Evolutionary conservation across 305 asterid genomes (phyloP).

Genomic region (Striga hermonthica): DNA sequence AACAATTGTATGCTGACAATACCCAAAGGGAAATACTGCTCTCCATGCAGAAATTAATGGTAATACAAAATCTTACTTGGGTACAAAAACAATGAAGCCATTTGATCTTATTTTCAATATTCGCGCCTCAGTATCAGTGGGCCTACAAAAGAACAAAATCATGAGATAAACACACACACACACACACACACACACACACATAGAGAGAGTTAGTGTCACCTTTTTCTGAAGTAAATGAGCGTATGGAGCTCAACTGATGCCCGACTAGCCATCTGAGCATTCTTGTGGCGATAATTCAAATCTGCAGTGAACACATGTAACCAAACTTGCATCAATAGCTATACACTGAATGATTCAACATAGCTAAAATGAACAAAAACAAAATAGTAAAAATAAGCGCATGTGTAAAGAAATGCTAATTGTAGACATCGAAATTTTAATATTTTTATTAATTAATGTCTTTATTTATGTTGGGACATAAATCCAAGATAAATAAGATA

Average conservation of each 20-base stretch:
- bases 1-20: constrained; percentile 1
- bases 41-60: not conserved
- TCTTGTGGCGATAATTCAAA: constrained; percentile 91
- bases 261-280: constrained; percentile 99
- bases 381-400: constrained; percentile 6
- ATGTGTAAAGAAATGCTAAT: constrained; percentile 1
- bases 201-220: constrained; percentile 40
- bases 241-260: constrained; percentile 97
- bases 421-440: too few species aligned
- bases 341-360: not conserved
- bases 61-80: constrained; percentile 54
- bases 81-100: constrained; percentile 94
- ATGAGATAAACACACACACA: constrained; percentile 10
- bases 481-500: too few species aligned
- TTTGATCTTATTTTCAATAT: constrained; percentile 84
- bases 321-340: constrained; percentile 22
- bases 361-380: constrained; percentile 7
- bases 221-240: constrained; percentile 76
- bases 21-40: too few species aligned
- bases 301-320: constrained; percentile 45
- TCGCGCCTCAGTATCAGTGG: constrained; percentile 92
- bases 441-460: too few species aligned
- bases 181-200: not conserved
- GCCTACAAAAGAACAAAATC: constrained; percentile 51
- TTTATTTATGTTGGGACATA: too few species aligned